A percentile compares a stretch with the other conserved stretches of the same genome.
Evolutionary conservation across 2,329 filamentous ascomycete species (phyloP).

Genomic region (Macrophomina phaseolina): DNA sequence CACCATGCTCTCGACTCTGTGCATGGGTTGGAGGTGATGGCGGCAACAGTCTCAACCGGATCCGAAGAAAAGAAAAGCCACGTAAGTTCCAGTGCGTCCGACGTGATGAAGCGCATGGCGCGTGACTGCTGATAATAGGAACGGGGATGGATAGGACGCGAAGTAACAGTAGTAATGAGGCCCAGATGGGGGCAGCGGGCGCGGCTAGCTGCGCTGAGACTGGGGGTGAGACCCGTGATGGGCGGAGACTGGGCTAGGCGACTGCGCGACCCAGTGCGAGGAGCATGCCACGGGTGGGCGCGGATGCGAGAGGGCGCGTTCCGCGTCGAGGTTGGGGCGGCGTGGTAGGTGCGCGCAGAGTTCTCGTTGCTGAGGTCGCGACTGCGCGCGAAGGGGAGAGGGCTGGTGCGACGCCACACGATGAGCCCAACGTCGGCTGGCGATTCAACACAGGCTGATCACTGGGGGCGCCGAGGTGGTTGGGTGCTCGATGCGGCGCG

Average conservation of each 20-base stretch:
- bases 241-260: neutral
- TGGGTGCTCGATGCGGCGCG: neutral
- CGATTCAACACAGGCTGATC: neutral
- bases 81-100: slow-evolving; percentile 3
- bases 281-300: slow-evolving; percentile 13
- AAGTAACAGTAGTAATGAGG: neutral
- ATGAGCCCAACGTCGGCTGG: slow-evolving; percentile 8
- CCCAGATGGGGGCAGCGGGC: neutral
- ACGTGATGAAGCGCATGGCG: slow-evolving; percentile 21
- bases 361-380: slow-evolving; percentile 22
- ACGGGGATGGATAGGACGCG: neutral
- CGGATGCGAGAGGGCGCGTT: slow-evolving; percentile 6
- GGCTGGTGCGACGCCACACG: slow-evolving; percentile 15
- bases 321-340: slow-evolving; percentile 1
- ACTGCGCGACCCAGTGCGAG: slow-evolving; percentile 5
- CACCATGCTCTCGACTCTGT: slow-evolving; percentile 35
- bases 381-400: slow-evolving; percentile 8
- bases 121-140: slow-evolving; percentile 11
- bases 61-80: neutral
- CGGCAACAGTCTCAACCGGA: neutral
- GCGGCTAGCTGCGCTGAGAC: neutral
- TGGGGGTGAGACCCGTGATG: neutral
- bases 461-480: neutral
- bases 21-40: neutral
- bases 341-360: slow-evolving; percentile 23